phyloP scores from a whole-genome alignment of 2,329 filamentous ascomycete genomes.

The Tolypocladium amazonense region DNA sequence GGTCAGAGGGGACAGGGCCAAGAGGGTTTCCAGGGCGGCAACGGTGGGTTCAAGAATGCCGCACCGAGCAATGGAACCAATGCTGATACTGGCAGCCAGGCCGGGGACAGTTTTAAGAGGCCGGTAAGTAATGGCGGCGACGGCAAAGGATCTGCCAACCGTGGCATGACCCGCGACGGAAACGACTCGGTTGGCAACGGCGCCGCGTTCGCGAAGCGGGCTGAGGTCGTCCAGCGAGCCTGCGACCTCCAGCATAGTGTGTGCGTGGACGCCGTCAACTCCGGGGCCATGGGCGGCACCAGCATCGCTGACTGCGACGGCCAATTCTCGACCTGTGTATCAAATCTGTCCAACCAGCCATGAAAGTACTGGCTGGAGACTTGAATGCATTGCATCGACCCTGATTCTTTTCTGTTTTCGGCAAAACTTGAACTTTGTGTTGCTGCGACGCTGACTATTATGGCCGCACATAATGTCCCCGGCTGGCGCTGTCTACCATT shows the following conservation, averaged over 20 bases:
- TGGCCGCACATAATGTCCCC: not conserved
- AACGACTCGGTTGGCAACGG: constrained; percentile 14
- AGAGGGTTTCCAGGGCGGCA: constrained; percentile 1
- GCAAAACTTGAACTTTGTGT: not conserved
- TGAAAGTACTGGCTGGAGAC: not conserved
- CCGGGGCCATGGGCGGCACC: constrained; percentile 28
- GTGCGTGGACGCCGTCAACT: constrained; percentile 47
- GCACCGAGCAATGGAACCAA: not conserved
- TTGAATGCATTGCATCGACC: not conserved
- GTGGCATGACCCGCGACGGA: constrained; percentile 1
- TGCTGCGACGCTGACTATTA: not conserved
- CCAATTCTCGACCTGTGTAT: constrained; percentile 37
- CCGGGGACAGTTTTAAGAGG: constrained; percentile 1
- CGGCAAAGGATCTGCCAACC: constrained; percentile 10
- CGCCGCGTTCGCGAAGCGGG: constrained; percentile 44
- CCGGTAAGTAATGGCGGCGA: constrained; percentile 2
- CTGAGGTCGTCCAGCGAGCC: constrained; percentile 45
- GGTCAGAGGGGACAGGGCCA: not conserved
- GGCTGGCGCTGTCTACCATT: not conserved
- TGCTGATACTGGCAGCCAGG: not conserved
- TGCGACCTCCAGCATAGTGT: constrained; percentile 54
- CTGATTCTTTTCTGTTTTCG: not conserved
- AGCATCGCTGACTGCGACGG: constrained; percentile 40
- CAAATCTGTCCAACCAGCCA: constrained; percentile 13
- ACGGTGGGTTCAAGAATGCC: not conserved